Conservation (phyloP, 352 stramenopile genomes). For the Thraustochytrium striatum region DNA sequence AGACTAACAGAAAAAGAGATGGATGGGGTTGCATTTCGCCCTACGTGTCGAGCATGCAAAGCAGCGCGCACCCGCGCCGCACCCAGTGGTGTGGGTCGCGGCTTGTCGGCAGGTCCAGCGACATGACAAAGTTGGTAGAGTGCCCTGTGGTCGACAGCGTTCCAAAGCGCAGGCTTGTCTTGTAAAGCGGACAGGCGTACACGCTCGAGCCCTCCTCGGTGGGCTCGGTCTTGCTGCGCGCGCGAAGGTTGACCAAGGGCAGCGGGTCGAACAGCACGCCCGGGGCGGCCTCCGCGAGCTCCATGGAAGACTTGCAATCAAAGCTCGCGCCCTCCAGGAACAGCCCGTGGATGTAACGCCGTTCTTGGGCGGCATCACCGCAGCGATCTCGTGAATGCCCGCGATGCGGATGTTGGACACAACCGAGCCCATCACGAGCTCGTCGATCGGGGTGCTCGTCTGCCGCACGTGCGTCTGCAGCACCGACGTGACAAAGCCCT, state of each 20-base stretch:
- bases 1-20: neutral
- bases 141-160: conserved; percentile 91
- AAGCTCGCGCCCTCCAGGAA: conserved; percentile 89
- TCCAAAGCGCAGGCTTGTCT: conserved; percentile 82
- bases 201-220: conserved; percentile 68
- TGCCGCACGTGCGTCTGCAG: conserved; percentile 85
- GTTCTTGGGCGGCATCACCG: conserved; percentile 41
- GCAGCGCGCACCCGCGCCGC: conserved; percentile 80
- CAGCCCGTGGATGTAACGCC: conserved; percentile 89
- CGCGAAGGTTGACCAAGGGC: conserved; percentile 77
- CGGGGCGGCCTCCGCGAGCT: conserved; percentile 77
- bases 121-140: conserved; percentile 94
- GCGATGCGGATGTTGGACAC: conserved; percentile 67
- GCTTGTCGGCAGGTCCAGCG: conserved; percentile 86
- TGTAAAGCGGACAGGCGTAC: conserved; percentile 90
- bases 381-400: conserved; percentile 47
- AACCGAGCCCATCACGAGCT: conserved; percentile 73
- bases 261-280: conserved; percentile 82
- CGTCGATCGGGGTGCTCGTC: conserved; percentile 83
- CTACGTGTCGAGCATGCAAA: conserved; percentile 89
- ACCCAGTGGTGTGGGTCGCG: conserved; percentile 82
- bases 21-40: neutral
- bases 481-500: conserved; percentile 89
- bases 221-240: conserved; percentile 60
- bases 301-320: conserved; percentile 60